These are phyloP conservation scores for Trametes gibbosa DNA, from an alignment of 768 basidiomycete genomes.

Conservation along the genomic window DNA sequence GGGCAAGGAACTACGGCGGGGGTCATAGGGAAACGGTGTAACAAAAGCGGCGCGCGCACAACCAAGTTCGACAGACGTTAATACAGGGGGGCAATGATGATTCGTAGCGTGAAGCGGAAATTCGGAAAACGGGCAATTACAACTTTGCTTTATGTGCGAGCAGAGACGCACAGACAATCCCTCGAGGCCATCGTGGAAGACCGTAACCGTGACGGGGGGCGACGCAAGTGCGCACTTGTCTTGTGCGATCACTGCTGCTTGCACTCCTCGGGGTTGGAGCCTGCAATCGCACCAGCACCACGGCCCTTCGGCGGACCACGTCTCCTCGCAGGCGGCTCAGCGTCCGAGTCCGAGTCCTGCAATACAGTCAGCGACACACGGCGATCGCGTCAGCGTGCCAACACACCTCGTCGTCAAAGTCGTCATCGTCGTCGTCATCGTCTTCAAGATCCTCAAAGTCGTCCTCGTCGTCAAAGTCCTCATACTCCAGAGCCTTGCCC, in stretches of 20 bases:
- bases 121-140: conserved; percentile 1
- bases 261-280: conserved; percentile 81
- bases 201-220: too few relatives aligned
- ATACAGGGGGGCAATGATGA: too few relatives aligned
- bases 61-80: conserved; percentile 16
- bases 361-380: conserved; percentile 1
- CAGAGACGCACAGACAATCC: not conserved
- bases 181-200: too few relatives aligned
- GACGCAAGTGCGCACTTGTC: too few relatives aligned
- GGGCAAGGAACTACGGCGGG: not conserved
- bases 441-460: conserved; percentile 58
- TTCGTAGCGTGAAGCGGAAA: not conserved
- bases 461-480: conserved; percentile 55
- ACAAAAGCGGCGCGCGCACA: conserved; percentile 6
- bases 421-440: conserved; percentile 53
- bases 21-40: too few relatives aligned
- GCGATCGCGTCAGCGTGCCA: conserved; percentile 7
- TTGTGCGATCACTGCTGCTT: conserved; percentile 70
- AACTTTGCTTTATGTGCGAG: conserved; percentile 15
- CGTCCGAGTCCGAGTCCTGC: conserved; percentile 72
- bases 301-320: conserved; percentile 60
- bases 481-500: conserved; percentile 89
- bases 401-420: conserved; percentile 59
- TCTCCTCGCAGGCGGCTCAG: conserved; percentile 56
- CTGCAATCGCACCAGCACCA: conserved; percentile 40